Conservation (phyloP, 306 rosid genomes). For the Medicago arabica region DNA sequence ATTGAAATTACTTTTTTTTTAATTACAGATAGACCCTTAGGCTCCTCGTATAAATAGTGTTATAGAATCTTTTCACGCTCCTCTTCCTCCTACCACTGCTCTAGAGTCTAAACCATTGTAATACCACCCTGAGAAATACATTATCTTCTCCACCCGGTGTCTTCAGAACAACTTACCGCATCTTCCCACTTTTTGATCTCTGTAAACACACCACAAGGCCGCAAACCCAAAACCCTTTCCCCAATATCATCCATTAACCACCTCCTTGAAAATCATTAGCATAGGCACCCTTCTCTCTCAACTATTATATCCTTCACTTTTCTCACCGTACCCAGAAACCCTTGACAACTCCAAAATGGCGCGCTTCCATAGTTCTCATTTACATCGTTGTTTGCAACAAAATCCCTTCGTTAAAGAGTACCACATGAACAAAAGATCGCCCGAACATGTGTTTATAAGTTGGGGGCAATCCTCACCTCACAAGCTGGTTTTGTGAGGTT, state of each 20-base stretch:
- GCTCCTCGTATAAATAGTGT: not conserved
- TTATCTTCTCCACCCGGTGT: not conserved
- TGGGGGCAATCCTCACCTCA: too few relatives aligned
- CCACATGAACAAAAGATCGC: too few relatives aligned
- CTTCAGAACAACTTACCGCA: not conserved
- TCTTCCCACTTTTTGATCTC: not conserved
- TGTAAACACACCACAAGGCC: not conserved
- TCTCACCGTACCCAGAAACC: not conserved
- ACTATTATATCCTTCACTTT: constrained; percentile 4
- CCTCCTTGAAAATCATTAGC: not conserved
- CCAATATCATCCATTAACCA: not conserved
- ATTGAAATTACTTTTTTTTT: not conserved
- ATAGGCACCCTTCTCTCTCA: not conserved
- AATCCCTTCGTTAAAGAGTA: not conserved
- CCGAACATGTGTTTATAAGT: too few relatives aligned
- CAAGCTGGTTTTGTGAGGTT: too few relatives aligned
- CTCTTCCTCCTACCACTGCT: not conserved
- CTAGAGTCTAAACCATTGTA: not conserved
- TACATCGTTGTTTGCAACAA: not conserved
- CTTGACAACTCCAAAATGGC: not conserved
- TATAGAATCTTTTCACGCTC: constrained; percentile 3
- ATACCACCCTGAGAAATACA: not conserved
- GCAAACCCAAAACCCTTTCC: not conserved
- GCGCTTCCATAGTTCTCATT: not conserved
- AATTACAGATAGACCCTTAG: too few relatives aligned